phyloP scores from a whole-genome alignment of 305 asterid genomes.

The Nicotiana rustica region DNA sequence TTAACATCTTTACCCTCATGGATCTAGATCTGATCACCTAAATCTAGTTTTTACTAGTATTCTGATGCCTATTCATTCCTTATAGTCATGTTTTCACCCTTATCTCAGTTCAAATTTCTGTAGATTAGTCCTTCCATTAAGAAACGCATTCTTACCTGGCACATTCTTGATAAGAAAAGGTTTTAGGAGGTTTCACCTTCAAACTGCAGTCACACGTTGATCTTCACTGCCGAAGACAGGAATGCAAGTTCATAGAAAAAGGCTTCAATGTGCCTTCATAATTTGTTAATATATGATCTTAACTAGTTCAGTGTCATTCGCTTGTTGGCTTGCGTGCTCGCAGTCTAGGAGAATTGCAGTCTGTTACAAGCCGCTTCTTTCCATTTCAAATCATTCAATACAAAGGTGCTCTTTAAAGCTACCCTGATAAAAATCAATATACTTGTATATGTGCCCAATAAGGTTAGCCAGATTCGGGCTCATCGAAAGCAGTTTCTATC shows the following conservation, averaged over 20 bases:
- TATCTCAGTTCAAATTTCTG: neutral
- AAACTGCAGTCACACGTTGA: slow-evolving; percentile 19
- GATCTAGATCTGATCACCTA: neutral
- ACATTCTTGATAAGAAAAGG: slow-evolving; percentile 7
- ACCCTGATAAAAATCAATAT: neutral
- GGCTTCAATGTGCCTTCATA: neutral
- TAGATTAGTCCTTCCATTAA: slow-evolving; percentile 3
- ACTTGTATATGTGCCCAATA: neutral
- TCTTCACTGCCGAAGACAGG: neutral
- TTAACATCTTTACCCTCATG: slow-evolving; percentile 11
- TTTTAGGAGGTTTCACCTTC: slow-evolving; percentile 2
- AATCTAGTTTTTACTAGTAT: neutral
- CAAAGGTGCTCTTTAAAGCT: neutral
- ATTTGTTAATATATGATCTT: neutral
- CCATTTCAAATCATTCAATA: slow-evolving; percentile 3
- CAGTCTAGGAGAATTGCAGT: slow-evolving; percentile 24
- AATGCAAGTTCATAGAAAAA: neutral
- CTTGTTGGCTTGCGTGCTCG: neutral
- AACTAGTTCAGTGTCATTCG: neutral
- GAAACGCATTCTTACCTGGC: neutral
- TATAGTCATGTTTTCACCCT: neutral
- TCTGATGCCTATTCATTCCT: neutral
- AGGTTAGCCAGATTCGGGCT: neutral
- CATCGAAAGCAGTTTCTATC: neutral
- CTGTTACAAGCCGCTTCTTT: neutral